Evolutionary conservation across 371 early-diverging fungal genomes (phyloP), one percentile per base, ranked within the genome.

Genomic region (Umbelopsis sp.): DNA sequence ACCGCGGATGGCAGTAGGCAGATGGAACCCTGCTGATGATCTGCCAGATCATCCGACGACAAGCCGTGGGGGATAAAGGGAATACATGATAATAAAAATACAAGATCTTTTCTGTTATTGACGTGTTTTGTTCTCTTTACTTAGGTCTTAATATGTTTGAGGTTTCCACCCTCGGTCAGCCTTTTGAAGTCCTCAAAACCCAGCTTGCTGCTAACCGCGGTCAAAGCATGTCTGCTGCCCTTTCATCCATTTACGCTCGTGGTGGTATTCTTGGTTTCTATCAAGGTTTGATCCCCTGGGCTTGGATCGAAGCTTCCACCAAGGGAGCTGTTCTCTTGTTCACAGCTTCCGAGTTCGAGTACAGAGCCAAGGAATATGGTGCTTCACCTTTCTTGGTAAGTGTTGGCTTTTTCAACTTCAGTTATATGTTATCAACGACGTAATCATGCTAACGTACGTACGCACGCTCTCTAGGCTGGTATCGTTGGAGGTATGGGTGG

Each of bases 261-360:
- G 95, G 95, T 50, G 95, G 94, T 53, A 65, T 94, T 50, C 65
- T 84, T 63, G 92, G 96, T 53, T 95, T 93, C 72, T 95, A 89
- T 80, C 95, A 91, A 80, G 94, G 92, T 66, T 71, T 89, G 69
- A 86, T 90, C 57, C 91, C 91, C 62, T 94, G 96, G 96, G 96
- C 96, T 16, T 94, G 95, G 96, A 94, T 96, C 76, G 95, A 95
- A 78, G 93, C 94, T 4, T 86, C 88, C 16, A 95, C 97, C 35
- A 97, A 97, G 76, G 98, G 98, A 74, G 97, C 95, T 25, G 95
- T 96, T 20, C 83, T 98, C 41, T 81, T 98, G 66, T 98, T 97
- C 75, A 91, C 97, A n/a, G 92, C 95, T 8, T 89, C 92, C 25
- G 98, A 97, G 80, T 80, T 97, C 65, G 98, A 98, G 80, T 93